Conservation (phyloP, 108 stramenopile species). For the Skeletonema costatum region DNA sequence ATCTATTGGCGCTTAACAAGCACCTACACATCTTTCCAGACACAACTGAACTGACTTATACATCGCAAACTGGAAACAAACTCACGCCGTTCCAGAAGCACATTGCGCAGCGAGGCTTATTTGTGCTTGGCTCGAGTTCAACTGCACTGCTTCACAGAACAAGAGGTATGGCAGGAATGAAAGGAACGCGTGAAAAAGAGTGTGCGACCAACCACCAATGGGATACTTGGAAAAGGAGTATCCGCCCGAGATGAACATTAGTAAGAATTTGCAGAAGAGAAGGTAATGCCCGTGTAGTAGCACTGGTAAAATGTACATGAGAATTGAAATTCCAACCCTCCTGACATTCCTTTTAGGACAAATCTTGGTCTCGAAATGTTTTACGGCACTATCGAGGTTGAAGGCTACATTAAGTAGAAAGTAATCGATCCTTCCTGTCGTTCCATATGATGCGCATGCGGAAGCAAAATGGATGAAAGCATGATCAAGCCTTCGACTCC, state of each 20-base stretch:
- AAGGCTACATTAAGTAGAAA: constrained; percentile 58
- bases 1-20: not conserved
- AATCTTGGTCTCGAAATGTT: constrained; percentile 56
- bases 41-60: too few species aligned
- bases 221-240: constrained; percentile 61
- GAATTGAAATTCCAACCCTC: constrained; percentile 59
- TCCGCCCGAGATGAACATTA: constrained; percentile 28
- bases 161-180: constrained; percentile 45
- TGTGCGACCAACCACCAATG: constrained; percentile 81
- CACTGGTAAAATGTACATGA: constrained; percentile 64
- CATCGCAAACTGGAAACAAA: not conserved
- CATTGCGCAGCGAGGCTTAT: constrained; percentile 26
- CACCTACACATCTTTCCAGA: too few species aligned
- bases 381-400: constrained; percentile 65
- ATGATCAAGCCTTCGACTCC: constrained; percentile 84
- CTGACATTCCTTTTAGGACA: constrained; percentile 59
- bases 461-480: constrained; percentile 73
- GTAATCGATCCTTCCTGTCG: constrained; percentile 64
- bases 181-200: constrained; percentile 66
- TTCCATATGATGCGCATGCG: constrained; percentile 65
- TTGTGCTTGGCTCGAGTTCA: constrained; percentile 28
- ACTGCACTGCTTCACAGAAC: constrained; percentile 23
- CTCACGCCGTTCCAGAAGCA: constrained; percentile 21
- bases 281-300: constrained; percentile 36
- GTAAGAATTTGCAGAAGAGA: constrained; percentile 23